phyloP scores from a whole-genome alignment of 2,329 filamentous ascomycete species.

The Colletotrichum navitas region DNA sequence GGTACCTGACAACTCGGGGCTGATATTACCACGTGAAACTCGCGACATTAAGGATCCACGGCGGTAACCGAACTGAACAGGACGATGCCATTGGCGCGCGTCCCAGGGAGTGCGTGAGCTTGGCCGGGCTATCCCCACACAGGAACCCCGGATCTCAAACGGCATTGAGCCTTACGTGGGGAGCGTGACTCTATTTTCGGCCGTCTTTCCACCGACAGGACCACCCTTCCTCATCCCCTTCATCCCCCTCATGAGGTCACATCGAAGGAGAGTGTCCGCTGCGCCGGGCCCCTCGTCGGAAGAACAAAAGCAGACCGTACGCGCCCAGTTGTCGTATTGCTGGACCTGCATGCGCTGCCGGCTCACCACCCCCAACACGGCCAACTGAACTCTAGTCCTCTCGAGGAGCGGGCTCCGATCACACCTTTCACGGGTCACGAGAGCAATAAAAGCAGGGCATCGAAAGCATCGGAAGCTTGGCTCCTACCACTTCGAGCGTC shows the following conservation, averaged over 20 bases:
- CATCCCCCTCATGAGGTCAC: conserved; percentile 37
- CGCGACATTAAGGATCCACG: conserved; percentile 11
- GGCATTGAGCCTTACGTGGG: conserved; percentile 30
- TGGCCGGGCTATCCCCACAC: conserved; percentile 27
- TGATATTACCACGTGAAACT: conserved; percentile 32
- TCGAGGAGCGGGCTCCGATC: conserved; percentile 28
- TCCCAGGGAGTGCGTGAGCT: conserved; percentile 7
- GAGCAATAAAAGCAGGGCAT: conserved; percentile 26
- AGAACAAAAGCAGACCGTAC: conserved; percentile 11
- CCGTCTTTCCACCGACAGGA: conserved; percentile 27
- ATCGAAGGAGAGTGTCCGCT: not conserved
- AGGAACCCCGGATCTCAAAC: conserved; percentile 38
- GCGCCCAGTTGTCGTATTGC: conserved; percentile 30
- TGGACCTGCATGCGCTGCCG: conserved; percentile 27
- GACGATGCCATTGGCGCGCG: conserved; percentile 33
- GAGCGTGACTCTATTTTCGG: conserved; percentile 32
- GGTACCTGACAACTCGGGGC: not conserved
- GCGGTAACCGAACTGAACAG: not conserved
- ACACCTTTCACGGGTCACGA: conserved; percentile 31
- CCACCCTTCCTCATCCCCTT: conserved; percentile 9
- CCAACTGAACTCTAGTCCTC: not conserved
- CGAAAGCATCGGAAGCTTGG: conserved; percentile 25
- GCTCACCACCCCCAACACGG: conserved; percentile 23
- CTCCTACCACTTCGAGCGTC: conserved; percentile 1
- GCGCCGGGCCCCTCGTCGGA: not conserved